Evolutionary conservation across 306 rosid species (phyloP), one percentile per base, ranked within the genome.

Genomic region (Cucurbita maxima): DNA sequence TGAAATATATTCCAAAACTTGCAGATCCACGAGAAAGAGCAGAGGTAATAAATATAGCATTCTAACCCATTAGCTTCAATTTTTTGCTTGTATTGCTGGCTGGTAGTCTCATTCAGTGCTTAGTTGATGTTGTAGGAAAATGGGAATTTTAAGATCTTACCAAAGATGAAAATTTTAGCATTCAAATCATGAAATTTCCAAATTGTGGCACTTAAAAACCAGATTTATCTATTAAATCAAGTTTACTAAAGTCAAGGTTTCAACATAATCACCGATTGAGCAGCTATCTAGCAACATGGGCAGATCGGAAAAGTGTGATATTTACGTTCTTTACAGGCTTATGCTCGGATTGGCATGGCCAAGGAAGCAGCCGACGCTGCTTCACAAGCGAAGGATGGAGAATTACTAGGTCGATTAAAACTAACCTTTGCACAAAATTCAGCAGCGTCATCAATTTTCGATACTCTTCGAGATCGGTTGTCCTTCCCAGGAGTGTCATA

Each of bases 311-410:
- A 40, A 64, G 5, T 38, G 40, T 11, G 37, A 10, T 30, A 41
- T 22, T 11, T 51, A 37, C 16, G 4, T 52, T 16, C n/a, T 83
- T 75, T 79, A 69, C 88, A 94, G 98, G 81, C 98, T 48, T 94
- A 89, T 82, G 98, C 94, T 58, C 92, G 97, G 74, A 89, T 94
- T 70, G 96, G 95, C 83, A 85, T 89, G 99, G 95, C 92, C 41
- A 94, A 91, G 85, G 99, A 91, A 91, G 99, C 99, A 18, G 97
- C 95, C 0, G 96, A 94, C 79, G 97, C 99, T 75, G 99, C 99
- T 69, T 88, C 94, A 41, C 99, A 91, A 82, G 88, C 96, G 8
- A 94, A 94, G 76, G 97, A 94, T 53, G 96, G 99, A 25, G 97
- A 94, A 80, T 83, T 94, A 75, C 95, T 94, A 63, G 99, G 95